Evolutionary conservation across 2,329 filamentous ascomycete species (phyloP), one percentile per base, ranked within the genome.

Genomic region (Penicillium sp.): DNA sequence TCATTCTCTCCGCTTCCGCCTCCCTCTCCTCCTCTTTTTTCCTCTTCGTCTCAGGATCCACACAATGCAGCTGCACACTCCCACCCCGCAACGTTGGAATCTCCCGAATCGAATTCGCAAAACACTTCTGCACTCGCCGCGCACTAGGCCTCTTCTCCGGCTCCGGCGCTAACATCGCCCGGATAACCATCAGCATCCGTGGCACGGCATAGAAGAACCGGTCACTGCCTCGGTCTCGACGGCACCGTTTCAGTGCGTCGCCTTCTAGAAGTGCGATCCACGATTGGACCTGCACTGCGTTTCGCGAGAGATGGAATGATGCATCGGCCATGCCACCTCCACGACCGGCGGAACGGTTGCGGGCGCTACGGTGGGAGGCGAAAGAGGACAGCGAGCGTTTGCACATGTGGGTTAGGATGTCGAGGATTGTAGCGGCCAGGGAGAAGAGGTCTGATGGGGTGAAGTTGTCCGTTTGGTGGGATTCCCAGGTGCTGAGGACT

Each of bases 351-450:
- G 70, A 74, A 28, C 78, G 75, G 51, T 81, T 80, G 46, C 80
- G 79, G 2, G 77, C 74, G 2, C 76, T 74, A 22, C 83, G 78
- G 60, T 84, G 81, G 48, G 80, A 79, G 31, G 74, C 57, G 54
- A 84, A 83, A 2, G 82, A 76, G 30, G 79, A 76, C 7, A 77
- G 73, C 49, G 80, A 81, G 62, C 80, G 78, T 58, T 82, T 81
- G 58, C 83, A 73, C 56, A 85, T 73, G 57, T 80, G 78, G 1
- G 81, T 84, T 16, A 85, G 61, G 36, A 86, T 79, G 56, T 85
- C 81, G 16, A 85, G 68, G 52, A 76, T 82, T 18, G 84, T 70
- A 45, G 82, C 83, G 4, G 76, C 82, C 0, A 86, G 73, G 24
- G 80, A 81, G 68, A 82, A 86, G 14, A 85, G 69, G 58, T 86